A percentile compares a stretch with the other conserved stretches of the same genome.
These are phyloP conservation scores for Pecoramyces ruminantium DNA, from an alignment of 192 early-diverging fungal genomes.

Conservation along the genomic window DNA sequence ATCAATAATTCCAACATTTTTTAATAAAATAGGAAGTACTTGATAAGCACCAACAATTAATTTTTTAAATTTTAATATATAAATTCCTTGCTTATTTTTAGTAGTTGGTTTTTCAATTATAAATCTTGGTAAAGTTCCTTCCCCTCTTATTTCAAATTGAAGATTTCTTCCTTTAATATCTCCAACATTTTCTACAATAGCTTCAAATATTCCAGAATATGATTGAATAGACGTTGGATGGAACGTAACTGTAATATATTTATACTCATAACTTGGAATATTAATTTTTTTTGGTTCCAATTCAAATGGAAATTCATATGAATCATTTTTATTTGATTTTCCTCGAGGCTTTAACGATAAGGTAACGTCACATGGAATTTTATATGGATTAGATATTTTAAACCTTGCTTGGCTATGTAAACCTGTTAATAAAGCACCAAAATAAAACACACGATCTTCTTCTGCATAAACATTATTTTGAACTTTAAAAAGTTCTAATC, in stretches of 20 bases:
- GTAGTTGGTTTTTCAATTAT: slow-evolving; percentile 22
- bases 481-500: slow-evolving; percentile 29
- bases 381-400: slow-evolving; percentile 44
- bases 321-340: slow-evolving; percentile 22
- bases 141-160: slow-evolving; percentile 33
- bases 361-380: slow-evolving; percentile 33
- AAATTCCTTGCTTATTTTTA: slow-evolving; percentile 15
- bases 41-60: slow-evolving; percentile 24
- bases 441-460: slow-evolving; percentile 38
- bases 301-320: slow-evolving; percentile 37
- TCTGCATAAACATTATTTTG: slow-evolving; percentile 42
- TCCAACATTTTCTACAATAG: slow-evolving; percentile 31
- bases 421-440: slow-evolving; percentile 35
- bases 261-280: slow-evolving; percentile 37
- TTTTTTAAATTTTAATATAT: slow-evolving; percentile 22
- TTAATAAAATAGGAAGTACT: slow-evolving; percentile 17
- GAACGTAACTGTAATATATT: slow-evolving; percentile 30
- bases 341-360: slow-evolving; percentile 24
- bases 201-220: slow-evolving; percentile 41
- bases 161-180: slow-evolving; percentile 24
- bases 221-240: slow-evolving; percentile 40
- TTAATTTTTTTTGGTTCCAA: slow-evolving; percentile 33
- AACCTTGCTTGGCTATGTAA: slow-evolving; percentile 33
- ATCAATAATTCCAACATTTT: slow-evolving; percentile 38
- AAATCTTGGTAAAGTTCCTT: slow-evolving; percentile 37